Evolutionary conservation across 768 basidiomycete genomes (phyloP), one percentile per base, ranked within the genome.

Genomic region (Daedaleopsis nitida): DNA sequence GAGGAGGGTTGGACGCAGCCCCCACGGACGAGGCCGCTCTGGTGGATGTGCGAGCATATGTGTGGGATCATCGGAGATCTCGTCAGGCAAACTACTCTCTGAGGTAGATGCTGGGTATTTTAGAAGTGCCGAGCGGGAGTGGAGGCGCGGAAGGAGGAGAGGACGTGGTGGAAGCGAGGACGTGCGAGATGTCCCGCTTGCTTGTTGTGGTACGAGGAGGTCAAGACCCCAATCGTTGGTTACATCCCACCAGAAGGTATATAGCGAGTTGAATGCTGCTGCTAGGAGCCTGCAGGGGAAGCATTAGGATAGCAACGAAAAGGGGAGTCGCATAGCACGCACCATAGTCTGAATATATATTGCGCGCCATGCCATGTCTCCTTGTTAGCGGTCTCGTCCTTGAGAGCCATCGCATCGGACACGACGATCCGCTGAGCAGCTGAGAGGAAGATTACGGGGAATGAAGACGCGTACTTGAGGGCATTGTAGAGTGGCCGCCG

Each of bases 211-310:
- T 23, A 66, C 64, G 60, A 98, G 77, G 45, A 98, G 76, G 48
- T 87, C 84, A 57, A 99, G 80, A 6, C 97, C 97, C 96, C 96
- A 99, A 72, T 99, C 97, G 72, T 96, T 92, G 51, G 93, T 94
- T 45, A 98, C 83, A 75, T 98, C 97, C 97, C 97, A 99, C 92
- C 94, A 99, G 74, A 96, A 98, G 3, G 95, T 96, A 74, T 94
- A 99, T 34, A 91, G 73, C 3, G 96, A 96, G 74, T 98, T 98
- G 68, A 96, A 73, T 38, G 84, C 81, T 23, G 93, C 95, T 11
- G 88, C 84, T 48, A 97, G 74, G 16, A 98, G 74, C 95, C 94
- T 96, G 58, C 23, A 49, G 47, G 47, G 12, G 11, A 4, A 49
- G 47, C 13, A 21, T 24, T 23, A 32, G 27, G 27, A 32, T n/a